These are phyloP conservation scores for Claviceps sp. DNA, from an alignment of 2,329 filamentous ascomycete genomes.

Conservation along the genomic window DNA sequence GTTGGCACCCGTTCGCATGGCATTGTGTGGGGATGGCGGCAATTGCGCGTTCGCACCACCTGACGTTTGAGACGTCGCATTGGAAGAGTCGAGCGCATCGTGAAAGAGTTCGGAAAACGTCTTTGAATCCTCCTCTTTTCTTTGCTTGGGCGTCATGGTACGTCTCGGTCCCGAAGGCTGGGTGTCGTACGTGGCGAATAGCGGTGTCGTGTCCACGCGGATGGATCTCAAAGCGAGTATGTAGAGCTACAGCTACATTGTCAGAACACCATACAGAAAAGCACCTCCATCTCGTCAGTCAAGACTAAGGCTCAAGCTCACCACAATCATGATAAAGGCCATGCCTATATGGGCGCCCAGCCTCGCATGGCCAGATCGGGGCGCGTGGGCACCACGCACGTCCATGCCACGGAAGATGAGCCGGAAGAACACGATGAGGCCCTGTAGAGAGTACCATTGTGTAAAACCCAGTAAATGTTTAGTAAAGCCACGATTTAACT, in stretches of 20 bases:
- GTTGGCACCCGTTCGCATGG: conserved; percentile 1
- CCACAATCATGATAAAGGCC: conserved; percentile 36
- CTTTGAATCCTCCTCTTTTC: conserved; percentile 20
- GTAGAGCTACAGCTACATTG: conserved; percentile 25
- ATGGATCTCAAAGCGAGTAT: conserved; percentile 30
- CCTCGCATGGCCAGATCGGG: conserved; percentile 26
- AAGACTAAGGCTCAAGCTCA: conserved; percentile 21
- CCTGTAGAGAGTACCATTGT: conserved; percentile 54
- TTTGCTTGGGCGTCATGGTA: conserved; percentile 12
- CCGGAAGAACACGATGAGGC: conserved; percentile 43
- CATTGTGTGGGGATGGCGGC: neutral
- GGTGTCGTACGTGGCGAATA: conserved; percentile 26
- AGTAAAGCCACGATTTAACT: conserved; percentile 45
- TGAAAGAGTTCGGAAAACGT: conserved; percentile 29
- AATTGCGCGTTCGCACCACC: conserved; percentile 4
- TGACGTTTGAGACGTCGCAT: conserved; percentile 6
- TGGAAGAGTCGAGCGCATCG: conserved; percentile 18
- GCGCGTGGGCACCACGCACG: conserved; percentile 25
- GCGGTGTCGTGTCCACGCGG: conserved; percentile 41
- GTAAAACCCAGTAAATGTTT: conserved; percentile 46
- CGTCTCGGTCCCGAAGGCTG: conserved; percentile 14
- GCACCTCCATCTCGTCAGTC: too few relatives aligned
- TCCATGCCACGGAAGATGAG: conserved; percentile 32
- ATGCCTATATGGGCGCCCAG: conserved; percentile 42
- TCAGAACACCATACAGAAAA: neutral